Percentiles rank a stretch among this genome's conserved stretches.
These are phyloP conservation scores for Vitis cinerea DNA, from an alignment of 164 flowering plant species.

Conservation along the genomic window DNA sequence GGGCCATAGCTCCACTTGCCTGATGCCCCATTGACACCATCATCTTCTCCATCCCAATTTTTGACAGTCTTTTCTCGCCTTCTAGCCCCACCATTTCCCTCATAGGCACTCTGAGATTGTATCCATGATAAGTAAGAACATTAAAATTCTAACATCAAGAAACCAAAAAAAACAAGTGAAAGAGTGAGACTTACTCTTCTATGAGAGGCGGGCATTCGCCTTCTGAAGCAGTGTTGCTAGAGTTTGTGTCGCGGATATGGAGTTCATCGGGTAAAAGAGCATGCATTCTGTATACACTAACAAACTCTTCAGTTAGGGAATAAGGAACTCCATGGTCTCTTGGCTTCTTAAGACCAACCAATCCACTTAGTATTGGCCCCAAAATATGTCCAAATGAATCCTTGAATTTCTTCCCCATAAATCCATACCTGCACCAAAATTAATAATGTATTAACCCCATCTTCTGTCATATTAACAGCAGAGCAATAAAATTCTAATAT, in stretches of 20 bases:
- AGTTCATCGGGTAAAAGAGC: slow-evolving; percentile 59
- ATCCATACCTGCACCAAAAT: slow-evolving; percentile 42
- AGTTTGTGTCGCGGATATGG: slow-evolving; percentile 29
- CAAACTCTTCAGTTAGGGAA: slow-evolving; percentile 69
- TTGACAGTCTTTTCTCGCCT: slow-evolving; percentile 38
- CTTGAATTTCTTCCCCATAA: slow-evolving; percentile 52
- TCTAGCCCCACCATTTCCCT: slow-evolving; percentile 34
- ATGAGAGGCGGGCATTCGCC: slow-evolving; percentile 24
- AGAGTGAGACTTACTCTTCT: slow-evolving; percentile 23
- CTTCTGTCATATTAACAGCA: not conserved
- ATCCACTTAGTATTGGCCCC: slow-evolving; percentile 36
- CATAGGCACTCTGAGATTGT: slow-evolving; percentile 33
- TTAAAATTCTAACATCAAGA: not conserved
- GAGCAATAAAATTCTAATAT: not conserved
- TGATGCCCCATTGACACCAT: slow-evolving; percentile 59
- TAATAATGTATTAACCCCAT: not conserved
- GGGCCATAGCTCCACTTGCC: slow-evolving; percentile 39
- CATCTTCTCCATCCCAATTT: slow-evolving; percentile 42
- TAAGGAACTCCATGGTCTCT: slow-evolving; percentile 60
- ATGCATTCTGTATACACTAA: slow-evolving; percentile 69
- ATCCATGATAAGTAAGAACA: not conserved
- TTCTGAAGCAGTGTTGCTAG: slow-evolving; percentile 8
- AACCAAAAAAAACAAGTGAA: not conserved
- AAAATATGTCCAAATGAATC: slow-evolving; percentile 34
- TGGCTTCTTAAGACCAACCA: slow-evolving; percentile 47